These are phyloP conservation scores for Micractinium conductrix DNA, from an alignment of 139 green algal species.

Conservation along the genomic window DNA sequence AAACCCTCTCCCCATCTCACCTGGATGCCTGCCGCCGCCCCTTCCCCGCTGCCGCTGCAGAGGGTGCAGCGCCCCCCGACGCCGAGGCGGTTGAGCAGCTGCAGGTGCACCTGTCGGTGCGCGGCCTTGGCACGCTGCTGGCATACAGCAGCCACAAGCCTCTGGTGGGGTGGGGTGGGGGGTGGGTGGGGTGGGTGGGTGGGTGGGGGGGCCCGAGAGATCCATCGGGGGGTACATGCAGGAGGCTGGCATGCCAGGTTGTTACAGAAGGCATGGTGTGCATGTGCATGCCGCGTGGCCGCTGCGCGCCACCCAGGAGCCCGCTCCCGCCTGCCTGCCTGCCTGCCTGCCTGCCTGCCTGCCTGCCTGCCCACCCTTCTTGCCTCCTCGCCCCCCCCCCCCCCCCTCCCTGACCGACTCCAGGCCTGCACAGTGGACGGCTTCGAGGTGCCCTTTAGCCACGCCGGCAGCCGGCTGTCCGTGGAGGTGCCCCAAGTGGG, in stretches of 20 bases:
- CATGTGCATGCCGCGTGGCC: no score
- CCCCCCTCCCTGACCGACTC: neutral
- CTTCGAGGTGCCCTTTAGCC: constrained; percentile 27
- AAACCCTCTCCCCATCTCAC: no score
- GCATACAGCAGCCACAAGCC: constrained; percentile 57
- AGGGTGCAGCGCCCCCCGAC: neutral
- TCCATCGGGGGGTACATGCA: neutral
- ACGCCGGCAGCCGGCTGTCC: neutral
- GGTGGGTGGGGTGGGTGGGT: neutral
- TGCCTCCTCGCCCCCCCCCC: neutral
- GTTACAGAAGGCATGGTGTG: no score
- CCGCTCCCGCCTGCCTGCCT: neutral
- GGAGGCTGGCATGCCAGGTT: no score
- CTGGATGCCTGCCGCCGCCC: no score
- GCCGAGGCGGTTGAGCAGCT: constrained; percentile 2
- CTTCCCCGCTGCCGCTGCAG: no score
- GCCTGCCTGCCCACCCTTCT: neutral
- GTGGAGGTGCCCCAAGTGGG: constrained; percentile 34
- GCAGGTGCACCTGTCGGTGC: constrained; percentile 45
- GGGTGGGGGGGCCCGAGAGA: neutral
- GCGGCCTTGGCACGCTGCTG: constrained; percentile 60
- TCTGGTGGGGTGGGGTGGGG: neutral
- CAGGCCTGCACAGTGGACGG: constrained; percentile 26
- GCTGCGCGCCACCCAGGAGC: no score
- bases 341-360: neutral